phyloP scores from a whole-genome alignment of 176 grass and related monocot genomes.

The Miscanthus lutarioriparius region DNA sequence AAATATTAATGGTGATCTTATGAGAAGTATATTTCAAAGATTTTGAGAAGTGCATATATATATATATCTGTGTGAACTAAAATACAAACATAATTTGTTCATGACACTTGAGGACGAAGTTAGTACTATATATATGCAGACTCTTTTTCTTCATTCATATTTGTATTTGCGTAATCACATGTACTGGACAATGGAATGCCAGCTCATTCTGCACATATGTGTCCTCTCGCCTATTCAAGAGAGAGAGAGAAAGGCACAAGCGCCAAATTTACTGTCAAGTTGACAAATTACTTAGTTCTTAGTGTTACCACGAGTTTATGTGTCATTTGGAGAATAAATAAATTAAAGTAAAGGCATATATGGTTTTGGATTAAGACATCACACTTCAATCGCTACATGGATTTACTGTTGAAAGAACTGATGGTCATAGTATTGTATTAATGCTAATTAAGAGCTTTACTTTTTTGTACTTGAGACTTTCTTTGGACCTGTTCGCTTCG shows the following conservation, averaged over 20 bases:
- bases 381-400: conserved; percentile 8
- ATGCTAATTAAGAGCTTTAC: not conserved
- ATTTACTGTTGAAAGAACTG: not conserved
- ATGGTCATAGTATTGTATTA: conserved; percentile 28
- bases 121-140: not conserved
- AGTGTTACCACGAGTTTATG: not conserved
- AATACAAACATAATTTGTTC: not conserved
- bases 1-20: not conserved
- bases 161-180: not conserved
- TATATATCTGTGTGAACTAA: conserved; percentile 2
- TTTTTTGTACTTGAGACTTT: conserved; percentile 19
- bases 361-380: conserved; percentile 40
- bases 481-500: no score
- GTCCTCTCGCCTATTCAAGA: not conserved
- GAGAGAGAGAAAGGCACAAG: not conserved
- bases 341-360: not conserved
- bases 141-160: conserved; percentile 9
- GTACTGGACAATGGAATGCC: conserved; percentile 24
- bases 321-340: not conserved
- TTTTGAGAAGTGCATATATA: not conserved
- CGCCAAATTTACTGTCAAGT: conserved; percentile 1
- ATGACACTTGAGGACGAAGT: not conserved
- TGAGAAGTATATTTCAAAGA: not conserved
- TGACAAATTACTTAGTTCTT: not conserved
- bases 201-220: conserved; percentile 10